These are phyloP conservation scores for Backusella sp. DNA, from an alignment of 192 early-diverging fungal genomes.

Conservation along the genomic window DNA sequence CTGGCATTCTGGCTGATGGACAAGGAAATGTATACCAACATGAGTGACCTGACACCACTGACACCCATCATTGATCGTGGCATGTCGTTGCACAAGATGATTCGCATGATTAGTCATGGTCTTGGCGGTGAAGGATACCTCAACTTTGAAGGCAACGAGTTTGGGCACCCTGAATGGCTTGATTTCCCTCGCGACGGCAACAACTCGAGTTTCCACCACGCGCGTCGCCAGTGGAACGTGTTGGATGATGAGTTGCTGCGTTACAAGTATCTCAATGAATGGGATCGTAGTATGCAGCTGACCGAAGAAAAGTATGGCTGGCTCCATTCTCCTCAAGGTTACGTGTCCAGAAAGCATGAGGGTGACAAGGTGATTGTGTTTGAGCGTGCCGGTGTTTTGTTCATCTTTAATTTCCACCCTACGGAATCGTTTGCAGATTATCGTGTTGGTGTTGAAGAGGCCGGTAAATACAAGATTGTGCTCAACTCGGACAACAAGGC, in stretches of 20 bases:
- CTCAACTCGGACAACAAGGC: conserved; percentile 75
- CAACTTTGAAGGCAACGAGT: conserved; percentile 98
- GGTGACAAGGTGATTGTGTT: conserved; percentile 91
- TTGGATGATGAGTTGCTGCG: conserved; percentile 84
- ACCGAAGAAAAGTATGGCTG: conserved; percentile 72
- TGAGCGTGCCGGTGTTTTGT: conserved; percentile 87
- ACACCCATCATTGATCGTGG: conserved; percentile 96
- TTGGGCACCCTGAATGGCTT: conserved; percentile 99
- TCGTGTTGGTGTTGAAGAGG: conserved; percentile 69
- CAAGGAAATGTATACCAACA: conserved; percentile 97
- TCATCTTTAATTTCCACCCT: conserved; percentile 95
- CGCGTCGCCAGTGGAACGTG: conserved; percentile 94
- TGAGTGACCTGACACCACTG: conserved; percentile 75
- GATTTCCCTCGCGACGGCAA: conserved; percentile 97
- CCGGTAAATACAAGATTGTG: conserved; percentile 72
- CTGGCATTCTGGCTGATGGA: conserved; percentile 99
- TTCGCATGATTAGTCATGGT: conserved; percentile 81
- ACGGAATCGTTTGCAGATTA: conserved; percentile 86
- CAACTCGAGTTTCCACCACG: conserved; percentile 87
- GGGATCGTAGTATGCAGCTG: conserved; percentile 82
- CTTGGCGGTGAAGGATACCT: conserved; percentile 97
- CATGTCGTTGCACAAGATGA: conserved; percentile 95
- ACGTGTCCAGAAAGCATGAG: conserved; percentile 87
- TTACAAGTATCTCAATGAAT: conserved; percentile 92
- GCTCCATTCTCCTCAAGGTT: conserved; percentile 69